Evolutionary conservation across 768 basidiomycete species (phyloP), one percentile per base, ranked within the genome.

Genomic region (Dioszegia hungarica): DNA sequence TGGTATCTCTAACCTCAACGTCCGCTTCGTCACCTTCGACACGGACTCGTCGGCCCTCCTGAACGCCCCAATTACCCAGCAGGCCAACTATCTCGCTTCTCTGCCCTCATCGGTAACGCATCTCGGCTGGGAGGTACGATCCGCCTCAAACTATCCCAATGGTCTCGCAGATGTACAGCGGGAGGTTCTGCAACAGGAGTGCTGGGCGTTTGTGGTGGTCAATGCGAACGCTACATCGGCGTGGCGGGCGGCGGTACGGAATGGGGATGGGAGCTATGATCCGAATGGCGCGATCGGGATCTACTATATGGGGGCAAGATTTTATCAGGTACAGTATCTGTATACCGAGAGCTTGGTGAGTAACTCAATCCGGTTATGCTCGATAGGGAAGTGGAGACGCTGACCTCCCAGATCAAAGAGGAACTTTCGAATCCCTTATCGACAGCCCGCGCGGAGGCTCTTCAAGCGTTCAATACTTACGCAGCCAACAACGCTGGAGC

Each of bases 1-100:
- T 17, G 60, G 72, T 37, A 54, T 77, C 37, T 56, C 60, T 22
- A 48, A 50, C 12, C 43, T 74, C 12, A 72, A 63, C 5, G 51
- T 75, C 19, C 57, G 73, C 41, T 58, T 74, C 34, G 68, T 75
- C 41, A 62, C 75, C 27, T 70, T 76, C 39, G 76, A 77, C 50
- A 29, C 47, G 14, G 59, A 61, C 12, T n/a, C 58, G 8, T 56
- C 49, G 0, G 67, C 66, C 2, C 54, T 67, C 19, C 57, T 75
- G 9, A 72, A 64, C 10, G 60, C 63, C 12, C 59, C 67, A 1
- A 63, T 73, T 27, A 53, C 51, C 12, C 28, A 69, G 25, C 50
- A 60, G 41, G 72, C 70, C 9, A 50, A 58, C 12, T 49, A 60
- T 29, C 54, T 56, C 28, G 62, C 60, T 22, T 47, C 54, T 11